Evolutionary conservation across 768 basidiomycete species (phyloP), one percentile per base, ranked within the genome.

Genomic region (Xerocomellus chrysenteron): DNA sequence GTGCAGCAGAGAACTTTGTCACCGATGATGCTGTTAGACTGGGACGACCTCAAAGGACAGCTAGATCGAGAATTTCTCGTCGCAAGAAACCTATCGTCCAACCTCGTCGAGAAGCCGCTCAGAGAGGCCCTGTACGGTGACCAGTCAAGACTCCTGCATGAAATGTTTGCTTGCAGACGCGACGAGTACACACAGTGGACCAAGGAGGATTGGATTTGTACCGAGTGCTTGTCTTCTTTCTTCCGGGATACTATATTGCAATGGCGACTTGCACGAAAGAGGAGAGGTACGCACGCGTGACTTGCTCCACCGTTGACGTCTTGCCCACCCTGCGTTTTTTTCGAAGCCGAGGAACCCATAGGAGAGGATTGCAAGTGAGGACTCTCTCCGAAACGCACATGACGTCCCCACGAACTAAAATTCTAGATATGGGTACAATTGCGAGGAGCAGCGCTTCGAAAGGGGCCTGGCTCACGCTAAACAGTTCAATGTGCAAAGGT

Each of bases 371-470:
- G 58, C 46, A 52, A 4, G 58, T 52, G 21, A 43, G 55, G 17
- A 30, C 28, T 30, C 28, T 30, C 17, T 9, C 28, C 35, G 32
- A 2, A 35, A 5, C 33, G 13, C 2, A 35, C 11, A 12, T 11
- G 28, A 5, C 6, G 28, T 12, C 4, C 32, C 2, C 9, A 13
- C 11, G 6, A 26, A 47, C 24, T 7, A 16, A 35, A 16, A 14
- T 30, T 19, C 41, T 24, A 52, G 56, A 48, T 45, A 52, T 30
- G 56, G 58, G 12, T 47, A 59, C 6, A 9, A 48, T 7, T 59
- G 58, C 24, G n/a, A 9, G 17, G 13, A 51, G 13, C 46, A 58
- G 24, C 47, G 57, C 28, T 3, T 6, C 3, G 49, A 57, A 16
- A 16, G 17, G 0, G 57, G 55, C 12, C 32, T 56, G 12, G 44